phyloP scores from a whole-genome alignment of 192 early-diverging fungal genomes.

The Physocladia obscura region DNA sequence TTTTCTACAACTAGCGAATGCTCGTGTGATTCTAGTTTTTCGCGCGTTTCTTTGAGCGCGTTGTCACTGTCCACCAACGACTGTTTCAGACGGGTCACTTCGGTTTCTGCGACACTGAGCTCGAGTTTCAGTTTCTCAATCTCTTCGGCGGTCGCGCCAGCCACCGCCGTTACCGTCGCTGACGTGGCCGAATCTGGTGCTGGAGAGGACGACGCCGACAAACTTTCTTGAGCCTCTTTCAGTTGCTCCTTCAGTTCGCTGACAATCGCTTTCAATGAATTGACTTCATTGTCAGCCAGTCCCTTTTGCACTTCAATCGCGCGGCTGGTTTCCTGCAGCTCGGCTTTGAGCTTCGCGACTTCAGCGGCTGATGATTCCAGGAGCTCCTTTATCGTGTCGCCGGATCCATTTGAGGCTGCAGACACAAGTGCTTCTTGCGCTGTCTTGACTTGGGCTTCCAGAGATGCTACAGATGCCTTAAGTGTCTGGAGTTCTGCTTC shows the following conservation, averaged over 20 bases:
- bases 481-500: slow-evolving; percentile 5
- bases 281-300: neutral
- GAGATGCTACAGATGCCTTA: neutral
- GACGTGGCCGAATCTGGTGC: neutral
- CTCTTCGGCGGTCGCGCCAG: neutral
- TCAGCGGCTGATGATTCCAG: neutral
- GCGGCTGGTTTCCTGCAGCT: neutral
- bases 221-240: neutral
- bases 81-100: neutral
- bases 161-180: neutral
- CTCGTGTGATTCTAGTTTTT: neutral
- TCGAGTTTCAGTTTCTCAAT: neutral
- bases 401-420: neutral
- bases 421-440: neutral
- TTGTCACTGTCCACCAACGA: neutral
- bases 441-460: neutral
- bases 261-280: neutral
- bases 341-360: neutral
- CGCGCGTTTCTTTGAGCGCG: neutral
- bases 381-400: neutral
- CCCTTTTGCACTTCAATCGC: neutral
- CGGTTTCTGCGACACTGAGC: neutral
- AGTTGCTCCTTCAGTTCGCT: slow-evolving; percentile 1
- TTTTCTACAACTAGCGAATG: neutral
- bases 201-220: neutral